Base-by-base conservation (phyloP, 2,329 filamentous ascomycete species). In the Sporothrix inflata region DNA sequence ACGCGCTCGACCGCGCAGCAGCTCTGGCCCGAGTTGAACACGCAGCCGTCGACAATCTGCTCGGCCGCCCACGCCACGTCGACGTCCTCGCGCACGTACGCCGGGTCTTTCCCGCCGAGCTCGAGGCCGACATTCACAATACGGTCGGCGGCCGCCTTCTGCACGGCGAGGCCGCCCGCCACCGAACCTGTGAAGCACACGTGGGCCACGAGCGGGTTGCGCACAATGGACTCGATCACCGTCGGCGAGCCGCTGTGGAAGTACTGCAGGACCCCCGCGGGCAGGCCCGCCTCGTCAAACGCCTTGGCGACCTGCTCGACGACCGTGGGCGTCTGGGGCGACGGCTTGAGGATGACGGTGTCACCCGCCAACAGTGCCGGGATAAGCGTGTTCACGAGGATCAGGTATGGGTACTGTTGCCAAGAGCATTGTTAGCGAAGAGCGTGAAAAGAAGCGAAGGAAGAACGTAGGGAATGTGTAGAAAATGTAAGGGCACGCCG, bases 21-120 rank as follows among this genome's bases (percentile, higher is more conserved):
- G 80, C 94, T 97, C 84, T 98, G 95, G n/a, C 95, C 95, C 69
- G 94, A 97, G 84, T 98, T 98, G 86, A 98, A 98, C 72, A 98
- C 86, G n/a, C 94, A 91, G 24, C 95, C 95, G 77, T 98, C 95
- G 16, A 98, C 94, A 77, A 98, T 96, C 82, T 98, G 94, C 76
- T 92, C 94, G 0, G 95, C 95, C 0, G 92, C 94, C 95, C 94
- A 98, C 65, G 89, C 89, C 65, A 97, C 82, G 79, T 98, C 94
- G 1, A 97, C 94, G 78, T 98, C 95, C 7, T 85, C 85, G 73
- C 95, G 87, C 71, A 98, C 87, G 78, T 98, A 98, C 30, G 95
- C 95, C 4, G 95, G 93, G 79, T 98, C 95, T 80, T 98, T 98
- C 75, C 95, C 95, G 75, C 95, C 95, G 38, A 98, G 89, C 82